A percentile compares a stretch with the other conserved stretches of the same genome.
Evolutionary conservation across 306 rosid genomes (phyloP).

Genomic region (Biancaea sappan): DNA sequence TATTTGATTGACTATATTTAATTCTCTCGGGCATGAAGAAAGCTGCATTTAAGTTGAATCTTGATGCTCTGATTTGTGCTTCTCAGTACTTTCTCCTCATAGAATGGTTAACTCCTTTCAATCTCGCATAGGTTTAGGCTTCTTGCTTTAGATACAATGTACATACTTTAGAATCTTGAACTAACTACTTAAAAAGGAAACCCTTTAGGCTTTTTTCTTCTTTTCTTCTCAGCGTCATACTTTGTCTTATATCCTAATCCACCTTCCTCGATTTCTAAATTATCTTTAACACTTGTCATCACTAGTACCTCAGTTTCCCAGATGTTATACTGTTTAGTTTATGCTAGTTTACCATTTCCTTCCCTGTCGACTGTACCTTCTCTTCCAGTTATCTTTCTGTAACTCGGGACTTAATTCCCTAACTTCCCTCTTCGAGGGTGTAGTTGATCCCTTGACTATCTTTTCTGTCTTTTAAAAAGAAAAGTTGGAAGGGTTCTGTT

Average conservation of each 20-base stretch:
- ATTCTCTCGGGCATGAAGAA: slow-evolving; percentile 34
- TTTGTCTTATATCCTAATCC: background rate
- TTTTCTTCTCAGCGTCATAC: background rate
- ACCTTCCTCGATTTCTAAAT: background rate
- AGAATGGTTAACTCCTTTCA: slow-evolving; percentile 31
- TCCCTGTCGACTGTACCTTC: background rate
- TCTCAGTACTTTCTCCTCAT: slow-evolving; percentile 28
- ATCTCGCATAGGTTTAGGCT: slow-evolving; percentile 27
- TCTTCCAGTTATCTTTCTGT: slow-evolving; percentile 32
- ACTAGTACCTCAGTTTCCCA: slow-evolving; percentile 1
- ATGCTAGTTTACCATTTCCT: background rate
- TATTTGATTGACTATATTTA: slow-evolving; percentile 18
- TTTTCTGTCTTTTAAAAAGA: slow-evolving; percentile 68
- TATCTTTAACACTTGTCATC: background rate
- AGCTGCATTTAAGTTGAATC: slow-evolving; percentile 22
- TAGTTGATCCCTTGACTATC: slow-evolving; percentile 40
- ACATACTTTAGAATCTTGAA: slow-evolving; percentile 39
- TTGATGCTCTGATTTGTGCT: slow-evolving; percentile 19
- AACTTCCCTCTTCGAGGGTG: slow-evolving; percentile 35
- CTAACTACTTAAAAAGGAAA: slow-evolving; percentile 14
- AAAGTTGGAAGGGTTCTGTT: slow-evolving; percentile 57
- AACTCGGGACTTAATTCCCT: no score
- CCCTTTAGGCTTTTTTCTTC: slow-evolving; percentile 25
- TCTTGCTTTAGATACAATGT: slow-evolving; percentile 22
- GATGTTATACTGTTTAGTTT: slow-evolving; percentile 28